Percentiles rank a stretch among this genome's conserved stretches.
phyloP scores from a whole-genome alignment of 306 rosid genomes.

The Cyclanthera cordifolia region DNA sequence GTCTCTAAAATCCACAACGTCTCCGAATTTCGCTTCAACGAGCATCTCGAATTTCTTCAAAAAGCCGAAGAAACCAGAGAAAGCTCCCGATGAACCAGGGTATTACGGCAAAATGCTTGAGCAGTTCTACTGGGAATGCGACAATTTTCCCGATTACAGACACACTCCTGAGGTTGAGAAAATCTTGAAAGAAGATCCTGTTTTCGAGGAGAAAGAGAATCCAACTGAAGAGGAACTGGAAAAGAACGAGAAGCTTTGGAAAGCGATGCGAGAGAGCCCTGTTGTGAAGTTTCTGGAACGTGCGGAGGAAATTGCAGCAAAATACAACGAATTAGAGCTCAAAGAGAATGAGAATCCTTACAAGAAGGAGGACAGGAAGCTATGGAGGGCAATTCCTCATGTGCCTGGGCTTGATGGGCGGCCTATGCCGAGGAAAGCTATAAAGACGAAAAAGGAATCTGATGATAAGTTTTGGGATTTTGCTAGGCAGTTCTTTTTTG shows the following conservation, averaged over 20 bases:
- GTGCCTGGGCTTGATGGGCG: slow-evolving; percentile 68
- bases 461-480: slow-evolving; percentile 83
- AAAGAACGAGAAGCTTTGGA: slow-evolving; percentile 44
- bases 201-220: slow-evolving; percentile 43
- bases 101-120: slow-evolving; percentile 33
- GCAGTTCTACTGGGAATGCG: slow-evolving; percentile 62
- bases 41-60: slow-evolving; percentile 30
- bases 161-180: slow-evolving; percentile 68
- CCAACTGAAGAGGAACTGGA: slow-evolving; percentile 45
- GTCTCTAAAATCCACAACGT: slow-evolving; percentile 6
- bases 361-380: slow-evolving; percentile 42
- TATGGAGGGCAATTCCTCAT: slow-evolving; percentile 57
- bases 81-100: slow-evolving; percentile 31
- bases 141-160: slow-evolving; percentile 45
- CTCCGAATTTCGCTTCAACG: slow-evolving; percentile 55
- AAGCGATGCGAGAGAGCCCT: slow-evolving; percentile 37
- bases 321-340: slow-evolving; percentile 47
- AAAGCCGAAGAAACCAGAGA: slow-evolving; percentile 25
- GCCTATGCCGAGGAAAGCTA: slow-evolving; percentile 79
- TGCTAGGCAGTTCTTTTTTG: slow-evolving; percentile 63
- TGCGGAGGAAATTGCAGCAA: slow-evolving; percentile 48
- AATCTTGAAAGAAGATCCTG: slow-evolving; percentile 36
- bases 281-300: slow-evolving; percentile 39
- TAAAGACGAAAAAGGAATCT: slow-evolving; percentile 26
- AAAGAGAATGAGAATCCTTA: slow-evolving; percentile 51